A percentile compares a stretch with the other conserved stretches of the same genome.
Evolutionary conservation across 768 basidiomycete species (phyloP).

Genomic region (Amanita pallidorosea): DNA sequence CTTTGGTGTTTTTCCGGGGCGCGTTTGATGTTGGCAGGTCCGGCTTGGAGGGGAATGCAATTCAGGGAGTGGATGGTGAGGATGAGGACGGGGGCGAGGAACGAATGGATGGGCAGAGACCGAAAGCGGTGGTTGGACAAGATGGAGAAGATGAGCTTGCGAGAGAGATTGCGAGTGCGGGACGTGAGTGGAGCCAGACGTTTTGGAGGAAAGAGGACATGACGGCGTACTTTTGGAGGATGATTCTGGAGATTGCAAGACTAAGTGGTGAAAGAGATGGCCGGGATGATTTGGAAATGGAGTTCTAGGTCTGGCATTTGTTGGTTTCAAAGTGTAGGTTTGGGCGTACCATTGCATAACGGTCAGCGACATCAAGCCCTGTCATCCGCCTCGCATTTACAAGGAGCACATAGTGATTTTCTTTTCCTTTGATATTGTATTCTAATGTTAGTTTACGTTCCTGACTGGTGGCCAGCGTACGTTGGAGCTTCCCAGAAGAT

Average conservation of each 20-base stretch:
- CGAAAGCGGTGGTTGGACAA: conserved; percentile 15
- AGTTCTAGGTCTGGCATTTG: not conserved
- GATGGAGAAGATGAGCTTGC: conserved; percentile 43
- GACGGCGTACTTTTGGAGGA: conserved; percentile 40
- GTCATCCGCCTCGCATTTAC: no score
- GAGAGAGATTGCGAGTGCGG: conserved; percentile 38
- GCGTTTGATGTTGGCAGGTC: conserved; percentile 16
- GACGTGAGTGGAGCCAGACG: conserved; percentile 35
- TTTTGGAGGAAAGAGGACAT: conserved; percentile 48
- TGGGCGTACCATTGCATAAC: no score
- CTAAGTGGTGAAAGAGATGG: not conserved
- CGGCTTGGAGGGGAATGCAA: not conserved
- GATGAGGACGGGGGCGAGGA: not conserved
- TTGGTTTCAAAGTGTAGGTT: no score
- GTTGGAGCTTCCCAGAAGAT: no score
- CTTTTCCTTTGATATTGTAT: no score
- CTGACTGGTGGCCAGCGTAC: no score
- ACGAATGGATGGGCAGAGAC: not conserved
- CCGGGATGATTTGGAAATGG: not conserved
- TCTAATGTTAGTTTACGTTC: no score
- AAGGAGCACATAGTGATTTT: no score
- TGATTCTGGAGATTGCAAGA: conserved; percentile 2
- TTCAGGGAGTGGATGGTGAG: not conserved
- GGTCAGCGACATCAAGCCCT: no score
- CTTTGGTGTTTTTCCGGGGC: conserved; percentile 57